Evolutionary conservation across 345 rosid genomes (phyloP).

Genomic region (Hibiscus mutabilis): DNA sequence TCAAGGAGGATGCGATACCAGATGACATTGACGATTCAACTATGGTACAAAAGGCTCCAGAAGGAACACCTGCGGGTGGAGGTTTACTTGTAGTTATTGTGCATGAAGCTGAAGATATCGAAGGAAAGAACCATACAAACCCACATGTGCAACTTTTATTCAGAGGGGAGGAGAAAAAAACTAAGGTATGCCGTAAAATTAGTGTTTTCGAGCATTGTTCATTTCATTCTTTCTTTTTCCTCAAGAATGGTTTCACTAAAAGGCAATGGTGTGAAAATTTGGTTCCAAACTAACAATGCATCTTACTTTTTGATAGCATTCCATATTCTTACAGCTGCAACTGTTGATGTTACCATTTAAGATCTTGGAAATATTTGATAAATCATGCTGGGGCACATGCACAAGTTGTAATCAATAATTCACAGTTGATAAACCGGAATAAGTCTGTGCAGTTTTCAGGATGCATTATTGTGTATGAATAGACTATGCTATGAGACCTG

Average conservation of each 20-base stretch:
- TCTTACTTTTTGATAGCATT: neutral
- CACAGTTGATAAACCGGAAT: neutral
- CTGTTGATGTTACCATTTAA: neutral
- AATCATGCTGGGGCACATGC: neutral
- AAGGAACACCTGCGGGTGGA: slow-evolving; percentile 79
- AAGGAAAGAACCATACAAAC: slow-evolving; percentile 90
- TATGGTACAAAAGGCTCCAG: slow-evolving; percentile 76
- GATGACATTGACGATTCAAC: slow-evolving; percentile 38
- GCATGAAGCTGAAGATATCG: slow-evolving; percentile 89
- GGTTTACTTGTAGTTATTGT: slow-evolving; percentile 75
- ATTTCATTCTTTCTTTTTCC: neutral
- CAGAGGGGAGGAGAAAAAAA: slow-evolving; percentile 79
- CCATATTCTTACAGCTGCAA: neutral
- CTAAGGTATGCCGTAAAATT: slow-evolving; percentile 48
- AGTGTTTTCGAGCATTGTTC: neutral
- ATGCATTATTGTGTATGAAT: neutral
- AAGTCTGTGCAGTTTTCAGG: neutral
- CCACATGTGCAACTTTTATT: slow-evolving; percentile 69
- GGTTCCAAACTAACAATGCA: neutral
- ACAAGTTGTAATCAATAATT: neutral
- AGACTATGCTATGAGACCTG: neutral
- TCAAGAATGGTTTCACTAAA: neutral
- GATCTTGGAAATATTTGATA: neutral
- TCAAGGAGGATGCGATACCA: slow-evolving; percentile 49
- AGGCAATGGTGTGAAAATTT: neutral